Evolutionary conservation across 2,329 filamentous ascomycete genomes (phyloP), one percentile per base, ranked within the genome.

Genomic region (Ceratocystis lukuohia): DNA sequence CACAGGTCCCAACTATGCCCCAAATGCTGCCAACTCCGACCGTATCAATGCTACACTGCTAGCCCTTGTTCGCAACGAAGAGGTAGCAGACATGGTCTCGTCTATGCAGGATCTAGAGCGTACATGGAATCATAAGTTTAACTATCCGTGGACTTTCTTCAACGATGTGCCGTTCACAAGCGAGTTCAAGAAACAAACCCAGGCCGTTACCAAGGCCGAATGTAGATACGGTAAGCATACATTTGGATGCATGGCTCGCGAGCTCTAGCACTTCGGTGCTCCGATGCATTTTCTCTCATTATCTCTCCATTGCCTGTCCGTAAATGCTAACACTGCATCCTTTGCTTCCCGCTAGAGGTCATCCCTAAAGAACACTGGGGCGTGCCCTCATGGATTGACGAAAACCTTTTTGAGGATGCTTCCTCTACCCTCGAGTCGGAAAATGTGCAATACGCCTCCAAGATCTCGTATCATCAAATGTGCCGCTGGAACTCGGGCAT

Each of bases 81-180:
- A 99, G 79, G 78, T 96, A 33, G 78, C 85, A 25, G 89, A 88
- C 61, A 88, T 99, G 80, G 79, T 97, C 30, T 84, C 87, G 73
- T 91, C 91, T 30, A 99, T 99, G 90, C 77, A 77, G 66, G 93
- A 99, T 73, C 81, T 99, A 68, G 94, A 99, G 78, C 80, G 88
- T 70, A 97, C 93, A 0, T 99, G 92, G 91, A 99, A 99, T 73
- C 81, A 85, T 80, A 99, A 99, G 74, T 99, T 97, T 84, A 99
- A 99, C 79, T 99, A 99, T 74, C 94, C 94, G 0, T 99, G 94
- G 91, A 96, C 91, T 7, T 99, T 99, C 76, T 95, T 99, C 82
- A 99, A 99, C 77, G 93, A 99, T 73, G 87, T 89, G 64, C 89
- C 90, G 17, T 99, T 99, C 73, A 87, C 88, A 2, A 88, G 94